Evolutionary conservation across 176 grass and related monocot genomes (phyloP).

Genomic region (Cocos nucifera): DNA sequence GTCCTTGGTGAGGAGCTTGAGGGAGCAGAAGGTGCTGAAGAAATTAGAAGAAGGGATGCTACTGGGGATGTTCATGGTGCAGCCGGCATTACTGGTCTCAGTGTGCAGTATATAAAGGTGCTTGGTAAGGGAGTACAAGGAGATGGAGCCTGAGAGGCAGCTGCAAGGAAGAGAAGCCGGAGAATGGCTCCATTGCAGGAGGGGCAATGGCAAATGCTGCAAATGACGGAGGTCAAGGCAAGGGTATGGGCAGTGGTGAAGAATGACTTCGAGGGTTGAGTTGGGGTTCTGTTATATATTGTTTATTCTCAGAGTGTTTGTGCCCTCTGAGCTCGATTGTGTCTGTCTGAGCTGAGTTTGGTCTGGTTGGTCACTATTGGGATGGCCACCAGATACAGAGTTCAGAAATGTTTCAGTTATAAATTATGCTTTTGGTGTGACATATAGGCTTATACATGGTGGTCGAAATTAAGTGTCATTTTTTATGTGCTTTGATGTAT

Average conservation of each 20-base stretch:
- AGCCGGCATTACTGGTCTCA: constrained; percentile 31
- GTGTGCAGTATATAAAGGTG: constrained; percentile 29
- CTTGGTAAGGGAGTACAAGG: constrained; percentile 43
- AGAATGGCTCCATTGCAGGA: constrained; percentile 47
- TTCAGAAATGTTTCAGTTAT: not conserved
- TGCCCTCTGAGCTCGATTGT: too few species aligned
- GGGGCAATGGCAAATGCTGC: constrained; percentile 24
- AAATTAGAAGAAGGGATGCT: constrained; percentile 43
- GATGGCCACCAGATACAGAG: constrained; percentile 18
- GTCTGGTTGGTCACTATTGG: constrained; percentile 40
- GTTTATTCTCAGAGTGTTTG: too few species aligned
- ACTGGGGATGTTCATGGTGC: constrained; percentile 42
- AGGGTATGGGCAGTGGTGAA: constrained; percentile 28
- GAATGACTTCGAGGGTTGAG: constrained; percentile 24
- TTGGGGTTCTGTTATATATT: too few species aligned
- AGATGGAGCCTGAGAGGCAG: constrained; percentile 29
- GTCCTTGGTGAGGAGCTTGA: constrained; percentile 34
- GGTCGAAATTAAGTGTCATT: too few species aligned
- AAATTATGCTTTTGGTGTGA: too few species aligned
- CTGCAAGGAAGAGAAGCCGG: constrained; percentile 27
- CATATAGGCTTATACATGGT: too few species aligned
- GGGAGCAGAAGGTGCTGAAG: constrained; percentile 49
- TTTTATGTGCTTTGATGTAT: too few species aligned
- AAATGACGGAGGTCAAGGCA: constrained; percentile 13
- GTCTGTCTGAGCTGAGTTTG: not conserved